Evolutionary conservation across 371 early-diverging fungal species (phyloP).

Genomic region (Dichotomocladium elegans): DNA sequence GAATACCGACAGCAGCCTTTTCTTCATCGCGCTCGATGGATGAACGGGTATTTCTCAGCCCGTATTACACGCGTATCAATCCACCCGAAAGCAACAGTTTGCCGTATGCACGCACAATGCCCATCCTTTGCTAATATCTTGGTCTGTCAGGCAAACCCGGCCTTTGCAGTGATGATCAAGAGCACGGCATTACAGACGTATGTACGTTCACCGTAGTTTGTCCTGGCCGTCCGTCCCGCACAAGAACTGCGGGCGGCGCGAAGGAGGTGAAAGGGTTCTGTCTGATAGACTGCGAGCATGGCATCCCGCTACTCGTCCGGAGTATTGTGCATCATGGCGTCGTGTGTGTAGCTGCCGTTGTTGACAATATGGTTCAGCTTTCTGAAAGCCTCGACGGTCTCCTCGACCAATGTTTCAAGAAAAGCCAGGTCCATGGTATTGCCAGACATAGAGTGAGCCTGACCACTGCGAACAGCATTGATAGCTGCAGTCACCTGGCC

Average conservation of each 20-base stretch:
- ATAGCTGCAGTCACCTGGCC: conserved; percentile 61
- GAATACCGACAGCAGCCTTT: conserved; percentile 64
- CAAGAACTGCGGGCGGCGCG: conserved; percentile 43
- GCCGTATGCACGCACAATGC: conserved; percentile 52
- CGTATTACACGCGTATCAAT: conserved; percentile 67
- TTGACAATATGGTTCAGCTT: conserved; percentile 69
- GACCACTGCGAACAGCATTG: conserved; percentile 47
- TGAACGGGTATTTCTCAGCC: conserved; percentile 64
- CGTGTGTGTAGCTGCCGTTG: conserved; percentile 68
- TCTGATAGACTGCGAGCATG: conserved; percentile 65
- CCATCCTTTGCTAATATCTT: conserved; percentile 52
- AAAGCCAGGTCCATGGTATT: conserved; percentile 50
- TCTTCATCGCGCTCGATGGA: conserved; percentile 59
- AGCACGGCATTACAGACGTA: neutral
- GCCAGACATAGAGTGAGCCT: conserved; percentile 57
- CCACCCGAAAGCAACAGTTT: conserved; percentile 65
- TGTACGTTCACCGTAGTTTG: conserved; percentile 45
- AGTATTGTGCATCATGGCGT: conserved; percentile 68
- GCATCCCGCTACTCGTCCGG: conserved; percentile 65
- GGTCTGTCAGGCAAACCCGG: conserved; percentile 51
- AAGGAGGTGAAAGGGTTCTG: conserved; percentile 66
- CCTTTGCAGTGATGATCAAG: conserved; percentile 26
- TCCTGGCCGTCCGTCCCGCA: conserved; percentile 45
- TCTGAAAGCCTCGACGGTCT: conserved; percentile 56
- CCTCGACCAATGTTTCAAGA: conserved; percentile 56